Conservation (phyloP, 441 rosid genomes). For the Euphorbia schlechtendalii region DNA sequence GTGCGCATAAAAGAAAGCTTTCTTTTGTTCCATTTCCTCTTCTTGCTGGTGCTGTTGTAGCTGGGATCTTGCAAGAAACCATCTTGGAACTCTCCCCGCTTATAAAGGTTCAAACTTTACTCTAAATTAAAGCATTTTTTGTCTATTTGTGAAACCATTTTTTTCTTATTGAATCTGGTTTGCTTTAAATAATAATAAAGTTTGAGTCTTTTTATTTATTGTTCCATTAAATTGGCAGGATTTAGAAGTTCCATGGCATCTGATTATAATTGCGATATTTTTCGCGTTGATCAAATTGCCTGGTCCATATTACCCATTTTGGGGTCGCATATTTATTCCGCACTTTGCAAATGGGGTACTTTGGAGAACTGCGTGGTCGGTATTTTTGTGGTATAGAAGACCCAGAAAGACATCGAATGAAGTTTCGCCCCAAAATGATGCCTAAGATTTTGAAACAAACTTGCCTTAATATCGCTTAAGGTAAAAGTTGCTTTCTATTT, state of each 20-base stretch:
- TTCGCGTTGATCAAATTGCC: slow-evolving; percentile 49
- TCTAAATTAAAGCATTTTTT: not conserved
- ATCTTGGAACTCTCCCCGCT: slow-evolving; percentile 60
- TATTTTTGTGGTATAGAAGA: slow-evolving; percentile 52
- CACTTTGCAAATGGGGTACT: slow-evolving; percentile 79
- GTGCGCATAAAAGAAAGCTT: slow-evolving; percentile 79
- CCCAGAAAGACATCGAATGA: slow-evolving; percentile 30
- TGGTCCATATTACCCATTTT: slow-evolving; percentile 19
- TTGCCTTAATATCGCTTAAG: slow-evolving; percentile 16
- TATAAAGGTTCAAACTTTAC: slow-evolving; percentile 48
- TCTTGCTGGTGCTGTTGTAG: slow-evolving; percentile 58
- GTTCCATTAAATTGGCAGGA: slow-evolving; percentile 44
- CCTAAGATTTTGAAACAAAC: slow-evolving; percentile 20
- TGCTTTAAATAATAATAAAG: not conserved
- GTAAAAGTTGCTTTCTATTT: slow-evolving; percentile 11
- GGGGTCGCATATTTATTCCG: slow-evolving; percentile 36
- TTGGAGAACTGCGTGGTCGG: slow-evolving; percentile 56
- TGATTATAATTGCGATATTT: slow-evolving; percentile 46
- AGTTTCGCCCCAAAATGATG: slow-evolving; percentile 7
- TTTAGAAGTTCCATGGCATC: slow-evolving; percentile 84
- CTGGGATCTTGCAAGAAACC: slow-evolving; percentile 45
- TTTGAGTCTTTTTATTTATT: slow-evolving; percentile 1
- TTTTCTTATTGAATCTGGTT: not conserved
- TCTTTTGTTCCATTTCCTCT: slow-evolving; percentile 59
- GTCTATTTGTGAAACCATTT: slow-evolving; percentile 4